Conservation (phyloP, 345 rosid species). For the Passiflora organensis region DNA sequence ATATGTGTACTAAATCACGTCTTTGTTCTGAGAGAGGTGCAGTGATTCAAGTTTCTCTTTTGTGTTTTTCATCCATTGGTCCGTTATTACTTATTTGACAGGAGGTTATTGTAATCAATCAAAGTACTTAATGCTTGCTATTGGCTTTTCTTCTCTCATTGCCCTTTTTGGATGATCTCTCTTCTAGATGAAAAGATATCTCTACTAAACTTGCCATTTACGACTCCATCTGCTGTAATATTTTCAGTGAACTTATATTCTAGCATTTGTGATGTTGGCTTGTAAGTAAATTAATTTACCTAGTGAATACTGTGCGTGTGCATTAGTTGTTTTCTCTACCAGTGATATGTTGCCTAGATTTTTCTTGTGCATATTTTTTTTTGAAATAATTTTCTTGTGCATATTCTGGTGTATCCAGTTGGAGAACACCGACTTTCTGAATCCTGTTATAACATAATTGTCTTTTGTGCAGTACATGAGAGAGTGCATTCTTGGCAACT, state of each 20-base stretch:
- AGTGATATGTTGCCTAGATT: neutral
- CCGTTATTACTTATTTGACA: too few relatives aligned
- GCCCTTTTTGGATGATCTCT: too few relatives aligned
- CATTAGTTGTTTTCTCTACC: neutral
- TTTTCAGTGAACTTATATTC: too few relatives aligned
- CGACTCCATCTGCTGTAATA: too few relatives aligned
- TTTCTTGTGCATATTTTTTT: neutral
- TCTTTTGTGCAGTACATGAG: constrained; percentile 81
- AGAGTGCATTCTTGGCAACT: constrained; percentile 92
- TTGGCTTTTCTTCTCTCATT: too few relatives aligned
- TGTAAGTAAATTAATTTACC: neutral
- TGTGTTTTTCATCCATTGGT: neutral
- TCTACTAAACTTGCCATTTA: neutral
- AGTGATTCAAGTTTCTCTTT: constrained; percentile 9
- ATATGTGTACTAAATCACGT: constrained; percentile 96
- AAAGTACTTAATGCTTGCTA: too few relatives aligned
- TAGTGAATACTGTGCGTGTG: neutral
- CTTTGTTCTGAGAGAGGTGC: constrained; percentile 95
- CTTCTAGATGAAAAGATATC: too few relatives aligned
- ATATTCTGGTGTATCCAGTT: neutral
- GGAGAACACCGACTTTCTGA: neutral
- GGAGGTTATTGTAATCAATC: too few relatives aligned
- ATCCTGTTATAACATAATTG: constrained; percentile 12
- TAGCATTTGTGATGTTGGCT: too few relatives aligned
- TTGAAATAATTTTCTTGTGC: neutral